A percentile compares a stretch with the other conserved stretches of the same genome.
phyloP scores from a whole-genome alignment of 495 filamentous ascomycete genomes.

The Aspergillus kassunensis region DNA sequence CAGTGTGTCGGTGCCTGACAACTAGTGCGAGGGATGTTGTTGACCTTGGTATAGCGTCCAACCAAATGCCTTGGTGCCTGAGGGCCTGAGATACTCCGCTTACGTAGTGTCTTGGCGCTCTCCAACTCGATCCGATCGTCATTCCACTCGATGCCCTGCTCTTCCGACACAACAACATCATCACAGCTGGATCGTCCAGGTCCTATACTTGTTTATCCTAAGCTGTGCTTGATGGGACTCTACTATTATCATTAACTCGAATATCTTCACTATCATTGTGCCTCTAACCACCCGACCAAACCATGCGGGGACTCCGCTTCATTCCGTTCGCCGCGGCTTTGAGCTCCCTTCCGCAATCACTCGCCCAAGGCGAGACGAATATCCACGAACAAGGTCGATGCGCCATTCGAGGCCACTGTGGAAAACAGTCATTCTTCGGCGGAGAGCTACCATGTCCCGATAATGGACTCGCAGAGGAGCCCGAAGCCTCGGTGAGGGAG shows the following conservation, averaged over 20 bases:
- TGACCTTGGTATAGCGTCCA: too few relatives aligned
- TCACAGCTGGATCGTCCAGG: background rate
- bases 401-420: slow-evolving; percentile 86
- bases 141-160: background rate
- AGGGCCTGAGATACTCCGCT: slow-evolving; percentile 2
- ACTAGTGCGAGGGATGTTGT: too few relatives aligned
- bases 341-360: slow-evolving; percentile 27
- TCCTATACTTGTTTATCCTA: background rate
- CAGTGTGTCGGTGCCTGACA: too few relatives aligned
- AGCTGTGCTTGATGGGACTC: background rate
- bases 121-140: slow-evolving; percentile 3
- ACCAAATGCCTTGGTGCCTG: background rate
- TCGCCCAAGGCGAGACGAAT: slow-evolving; percentile 45
- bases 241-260: background rate
- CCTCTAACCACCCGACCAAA: slow-evolving; percentile 3
- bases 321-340: slow-evolving; percentile 28
- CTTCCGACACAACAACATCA: slow-evolving; percentile 2
- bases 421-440: slow-evolving; percentile 82
- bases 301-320: slow-evolving; percentile 36
- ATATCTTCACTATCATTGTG: background rate
- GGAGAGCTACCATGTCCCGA: slow-evolving; percentile 89
- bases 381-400: slow-evolving; percentile 88
- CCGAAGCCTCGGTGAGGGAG: slow-evolving; percentile 61
- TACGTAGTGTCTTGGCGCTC: slow-evolving; percentile 17
- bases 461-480: slow-evolving; percentile 75